Evolutionary conservation across 2,329 filamentous ascomycete genomes (phyloP).

Genomic region (Arachnopeziza araneosa): DNA sequence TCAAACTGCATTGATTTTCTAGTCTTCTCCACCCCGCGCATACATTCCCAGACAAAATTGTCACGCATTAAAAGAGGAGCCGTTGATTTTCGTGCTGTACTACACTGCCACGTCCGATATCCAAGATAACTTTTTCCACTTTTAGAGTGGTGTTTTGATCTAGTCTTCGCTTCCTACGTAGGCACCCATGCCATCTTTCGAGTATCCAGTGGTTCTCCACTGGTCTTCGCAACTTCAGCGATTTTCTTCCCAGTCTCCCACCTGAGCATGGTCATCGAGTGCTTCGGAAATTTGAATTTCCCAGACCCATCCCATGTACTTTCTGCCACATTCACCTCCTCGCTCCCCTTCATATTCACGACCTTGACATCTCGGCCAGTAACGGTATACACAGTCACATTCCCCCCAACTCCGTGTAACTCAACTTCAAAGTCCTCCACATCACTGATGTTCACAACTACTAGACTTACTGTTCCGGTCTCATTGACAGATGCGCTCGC

Average conservation of each 20-base stretch:
- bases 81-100: too few species aligned
- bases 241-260: slow-evolving; percentile 35
- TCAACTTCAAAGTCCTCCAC: slow-evolving; percentile 52
- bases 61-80: too few species aligned
- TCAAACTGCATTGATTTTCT: too few species aligned
- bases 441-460: slow-evolving; percentile 68
- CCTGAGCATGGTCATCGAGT: slow-evolving; percentile 63
- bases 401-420: slow-evolving; percentile 49
- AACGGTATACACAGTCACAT: slow-evolving; percentile 58
- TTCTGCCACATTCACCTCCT: slow-evolving; percentile 57
- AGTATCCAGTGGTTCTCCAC: slow-evolving; percentile 20
- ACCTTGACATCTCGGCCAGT: slow-evolving; percentile 50
- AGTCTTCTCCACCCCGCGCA: too few species aligned
- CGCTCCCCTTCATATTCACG: slow-evolving; percentile 56
- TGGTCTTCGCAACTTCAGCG: slow-evolving; percentile 19
- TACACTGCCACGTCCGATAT: too few species aligned
- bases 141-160: not conserved
- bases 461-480: slow-evolving; percentile 58
- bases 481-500: slow-evolving; percentile 55
- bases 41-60: too few species aligned
- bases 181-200: slow-evolving; percentile 25
- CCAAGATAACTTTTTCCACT: not conserved
- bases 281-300: slow-evolving; percentile 60
- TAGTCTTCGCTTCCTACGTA: not conserved
- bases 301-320: slow-evolving; percentile 59